Base-by-base conservation (phyloP, 2,329 filamentous ascomycete genomes). In the Parafenestella ontariensis region DNA sequence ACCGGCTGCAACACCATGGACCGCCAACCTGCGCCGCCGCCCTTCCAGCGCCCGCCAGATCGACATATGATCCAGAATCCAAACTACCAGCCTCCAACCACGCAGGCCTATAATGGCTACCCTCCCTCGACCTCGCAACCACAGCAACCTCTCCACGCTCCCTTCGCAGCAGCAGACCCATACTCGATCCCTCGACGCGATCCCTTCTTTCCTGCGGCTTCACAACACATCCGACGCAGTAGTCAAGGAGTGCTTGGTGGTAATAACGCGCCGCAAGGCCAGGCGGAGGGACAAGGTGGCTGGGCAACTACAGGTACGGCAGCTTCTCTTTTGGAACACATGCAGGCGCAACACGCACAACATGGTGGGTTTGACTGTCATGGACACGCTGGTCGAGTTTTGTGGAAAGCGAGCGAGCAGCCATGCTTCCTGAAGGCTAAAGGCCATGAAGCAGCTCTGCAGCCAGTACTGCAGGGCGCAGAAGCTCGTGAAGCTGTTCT, bases 41-140 rank as follows among this genome's bases (percentile, higher is more conserved):
- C 71, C 46, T 74, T 69, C 59, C 65, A 70, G 44, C 73, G 76
- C 37, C 72, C 76, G 40, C 68, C 71, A 54, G 77, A 78, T 31
- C 72, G 75, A 49, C 65, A 66, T 46, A 64, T 84, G 49, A 75
- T 84, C 26, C 79, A 79, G 63, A 89, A 89, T 75, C 76, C 79
- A 49, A 84, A 85, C 64, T 88, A 88, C 45, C 70, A 68, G 54
- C 46, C 67, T 21, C 54, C 62, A 8, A 53, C 49, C 33, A 47
- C 54, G 20, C 65, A 61, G 29, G 56, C 75, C 10, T 71, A 71
- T 37, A 61, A 74, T 34, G 63, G 59, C 62, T 78, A 77, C 47
- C 64, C 74, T 33, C 65, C 76, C 31, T 65, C 74, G n/a, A 71
- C 64, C 21, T 61, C 61, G 49, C 67, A 68, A 41, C 61, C 69